Evolutionary conservation across 148 eudicot genomes (phyloP), one percentile per base, ranked within the genome.

Genomic region (Rhododendron molle): DNA sequence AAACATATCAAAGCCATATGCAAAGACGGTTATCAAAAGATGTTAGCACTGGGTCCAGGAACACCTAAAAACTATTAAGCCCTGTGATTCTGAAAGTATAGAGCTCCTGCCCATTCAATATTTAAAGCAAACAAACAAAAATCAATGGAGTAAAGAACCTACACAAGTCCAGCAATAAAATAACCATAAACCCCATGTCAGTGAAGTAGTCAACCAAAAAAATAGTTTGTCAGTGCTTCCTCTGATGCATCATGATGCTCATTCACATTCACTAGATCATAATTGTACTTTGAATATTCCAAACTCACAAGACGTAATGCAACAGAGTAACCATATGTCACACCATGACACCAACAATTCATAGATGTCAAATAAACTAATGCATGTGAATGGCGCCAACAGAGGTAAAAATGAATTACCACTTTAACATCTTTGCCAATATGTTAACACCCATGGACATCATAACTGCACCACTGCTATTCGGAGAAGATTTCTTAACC

Each of bases 361-460:
- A n/a, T 40, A 86, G 67, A 84, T 60, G 58, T 26, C 52, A 47
- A 46, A 58, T 74, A n/a, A 30, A 82, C 28, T 52, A 71, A 36
- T 26, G 67, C 44, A 82, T 20, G 78, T 81, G 80, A 36, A 76
- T 12, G 26, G 44, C 38, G 13, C 65, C 46, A n/a, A 77, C 5
- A 52, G 43, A 69, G 47, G 34, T 11, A 30, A 7, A 72, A 85
- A 47, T n/a, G 13, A 49, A 44, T 83, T 92, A 95, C 99, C 99
- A 95, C 85, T 87, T 92, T 89, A 97, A 90, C 99, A 97, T 94
- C 89, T 92, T 94, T 52, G 95, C 89, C 87, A 97, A 88, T 74
- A 97, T 89, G 71, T 85, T 90, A 83, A 97, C 94, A 86, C 93
- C 90, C 91, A 89, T 85, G 85, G 99, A 92, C 98, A 97, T 94